Evolutionary conservation across 78 protist species (phyloP).

Genomic region (Reticulomyxa filosa): DNA sequence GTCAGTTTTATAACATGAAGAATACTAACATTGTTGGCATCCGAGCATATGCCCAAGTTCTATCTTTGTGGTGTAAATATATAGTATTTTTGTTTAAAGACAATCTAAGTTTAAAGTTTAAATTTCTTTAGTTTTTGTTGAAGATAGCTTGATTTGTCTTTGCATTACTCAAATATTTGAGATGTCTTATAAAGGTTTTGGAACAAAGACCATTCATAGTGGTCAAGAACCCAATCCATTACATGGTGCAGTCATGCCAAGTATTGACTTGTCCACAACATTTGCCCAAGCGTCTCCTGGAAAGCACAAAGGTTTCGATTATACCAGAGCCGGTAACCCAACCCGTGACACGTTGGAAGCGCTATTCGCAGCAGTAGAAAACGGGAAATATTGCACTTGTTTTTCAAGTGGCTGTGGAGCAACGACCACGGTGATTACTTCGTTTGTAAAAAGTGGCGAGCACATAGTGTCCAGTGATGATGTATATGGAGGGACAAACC

Average conservation of each 20-base stretch:
- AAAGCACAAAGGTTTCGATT: constrained; percentile 35
- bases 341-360: constrained; percentile 64
- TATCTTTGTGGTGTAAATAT: too few species aligned
- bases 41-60: too few species aligned
- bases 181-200: too few species aligned
- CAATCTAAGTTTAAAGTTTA: too few species aligned
- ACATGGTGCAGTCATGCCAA: constrained; percentile 47
- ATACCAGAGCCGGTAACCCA: constrained; percentile 84
- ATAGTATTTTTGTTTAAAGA: too few species aligned
- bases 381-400: constrained; percentile 38
- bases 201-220: constrained; percentile 57
- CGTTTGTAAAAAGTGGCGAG: constrained; percentile 46
- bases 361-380: constrained; percentile 54
- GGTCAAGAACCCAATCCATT: constrained; percentile 59
- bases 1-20: too few species aligned
- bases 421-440: constrained; percentile 21
- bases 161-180: too few species aligned
- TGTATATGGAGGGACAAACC: constrained; percentile 66
- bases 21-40: too few species aligned
- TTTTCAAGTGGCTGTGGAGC: constrained; percentile 29
- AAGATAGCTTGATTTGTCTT: too few species aligned
- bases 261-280: constrained; percentile 53
- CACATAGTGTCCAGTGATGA: constrained; percentile 54
- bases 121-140: too few species aligned
- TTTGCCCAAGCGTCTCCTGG: constrained; percentile 48